Base-by-base conservation (phyloP, 768 basidiomycete species). In the Macrolepiota dolichaula region DNA sequence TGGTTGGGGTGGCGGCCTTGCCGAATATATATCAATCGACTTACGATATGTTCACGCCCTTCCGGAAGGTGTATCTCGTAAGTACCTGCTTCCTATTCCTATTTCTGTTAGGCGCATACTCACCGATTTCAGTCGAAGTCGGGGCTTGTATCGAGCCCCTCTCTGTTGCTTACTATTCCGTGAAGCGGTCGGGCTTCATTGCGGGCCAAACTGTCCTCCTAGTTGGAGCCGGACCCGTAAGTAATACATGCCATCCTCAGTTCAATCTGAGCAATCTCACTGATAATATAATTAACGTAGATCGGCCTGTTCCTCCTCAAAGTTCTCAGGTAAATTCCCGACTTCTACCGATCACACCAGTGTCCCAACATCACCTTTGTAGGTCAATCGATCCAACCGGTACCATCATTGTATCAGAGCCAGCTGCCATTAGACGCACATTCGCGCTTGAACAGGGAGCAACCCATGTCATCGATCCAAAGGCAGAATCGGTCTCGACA, bases 81-180 rank as follows among this genome's bases (percentile, higher is more conserved):
- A 64, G 17, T n/a, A 44, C 29, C 29, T 32, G 42, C 17, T 37
- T 3, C 29, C 47, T 24, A n/a, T 37, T 11, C 49, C 9, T 7
- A 32, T 7, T 32, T 24, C 27, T 15, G 4, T 19, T n/a, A 51
- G 55, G n/a, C 49, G 13, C 54, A 57, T 35, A 29, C 36, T 50
- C 24, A 49, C 13, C 7, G 12, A 17, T 15, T 29, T 2, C 42
- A 81, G 81, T 83, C 46, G 81, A 83, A 19, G 64, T 79, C 10
- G 81, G 78, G 1, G 81, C 81, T 2, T 75, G 76, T 62, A 70
- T 79, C 11, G 81, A 83, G 64, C 81, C 81, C 0, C 71, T 83
- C 5, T 72, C 80, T 1, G 79, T 82, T 1, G 79, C 77, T 0
- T 79, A 76, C 68, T 75, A 81, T 51, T 77, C 78, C 1, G 76